These are phyloP conservation scores for Suillus cothurnatus DNA, from an alignment of 768 basidiomycete species.

Conservation along the genomic window DNA sequence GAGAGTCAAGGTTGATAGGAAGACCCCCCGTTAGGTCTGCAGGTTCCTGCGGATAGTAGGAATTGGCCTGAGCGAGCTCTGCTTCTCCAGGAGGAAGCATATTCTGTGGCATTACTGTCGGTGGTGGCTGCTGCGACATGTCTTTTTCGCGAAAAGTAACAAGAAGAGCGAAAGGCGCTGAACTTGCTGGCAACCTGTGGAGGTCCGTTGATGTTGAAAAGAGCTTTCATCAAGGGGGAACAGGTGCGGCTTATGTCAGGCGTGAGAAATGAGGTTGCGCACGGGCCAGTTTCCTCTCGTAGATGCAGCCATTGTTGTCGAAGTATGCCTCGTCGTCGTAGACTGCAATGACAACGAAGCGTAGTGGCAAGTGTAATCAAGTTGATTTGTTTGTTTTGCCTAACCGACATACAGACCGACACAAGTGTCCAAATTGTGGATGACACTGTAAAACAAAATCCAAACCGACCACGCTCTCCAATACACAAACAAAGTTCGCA, in stretches of 20 bases:
- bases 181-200: conserved; percentile 17
- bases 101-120: conserved; percentile 62
- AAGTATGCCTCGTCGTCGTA: conserved; percentile 23
- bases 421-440: conserved; percentile 67
- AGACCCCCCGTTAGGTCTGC: conserved; percentile 82
- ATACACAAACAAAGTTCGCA: conserved; percentile 40
- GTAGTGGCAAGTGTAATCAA: conserved; percentile 32
- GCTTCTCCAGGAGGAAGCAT: conserved; percentile 54
- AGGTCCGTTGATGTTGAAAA: conserved; percentile 33
- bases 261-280: conserved; percentile 48
- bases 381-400: conserved; percentile 50
- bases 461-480: conserved; percentile 44
- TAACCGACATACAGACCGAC: conserved; percentile 64
- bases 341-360: conserved; percentile 32
- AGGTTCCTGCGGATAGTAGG: conserved; percentile 74
- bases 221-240: conserved; percentile 34
- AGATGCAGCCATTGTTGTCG: conserved; percentile 27
- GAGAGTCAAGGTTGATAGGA: conserved; percentile 84
- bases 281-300: conserved; percentile 51
- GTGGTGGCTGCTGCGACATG: conserved; percentile 50
- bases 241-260: conserved; percentile 59
- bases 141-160: conserved; percentile 25
- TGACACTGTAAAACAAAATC: conserved; percentile 77
- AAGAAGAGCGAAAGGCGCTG: conserved; percentile 10
- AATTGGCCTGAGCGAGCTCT: conserved; percentile 55